These are phyloP conservation scores for Chytriomyces sp. DNA, from an alignment of 192 early-diverging fungal genomes.

Conservation along the genomic window DNA sequence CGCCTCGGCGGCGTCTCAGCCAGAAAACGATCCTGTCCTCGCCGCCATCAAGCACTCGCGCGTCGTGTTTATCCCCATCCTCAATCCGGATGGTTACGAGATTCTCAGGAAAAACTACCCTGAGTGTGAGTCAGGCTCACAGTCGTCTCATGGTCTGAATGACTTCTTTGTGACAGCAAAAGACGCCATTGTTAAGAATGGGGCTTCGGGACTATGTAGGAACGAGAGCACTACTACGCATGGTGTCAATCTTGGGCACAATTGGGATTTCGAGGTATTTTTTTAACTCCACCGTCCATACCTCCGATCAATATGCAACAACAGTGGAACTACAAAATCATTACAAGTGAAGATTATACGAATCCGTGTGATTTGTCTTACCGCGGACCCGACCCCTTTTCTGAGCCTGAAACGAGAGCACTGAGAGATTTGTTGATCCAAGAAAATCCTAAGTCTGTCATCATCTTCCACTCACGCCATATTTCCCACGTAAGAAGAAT, in stretches of 20 bases:
- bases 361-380: constrained; percentile 25
- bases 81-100: constrained; percentile 37
- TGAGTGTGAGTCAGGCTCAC: background rate
- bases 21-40: background rate
- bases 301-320: background rate
- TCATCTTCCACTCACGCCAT: constrained; percentile 29
- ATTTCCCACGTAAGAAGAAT: too few species aligned
- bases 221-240: background rate
- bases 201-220: constrained; percentile 3
- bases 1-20: background rate
- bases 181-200: constrained; percentile 28
- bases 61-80: constrained; percentile 27
- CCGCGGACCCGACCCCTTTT: constrained; percentile 29
- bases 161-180: background rate
- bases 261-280: constrained; percentile 34
- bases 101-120: constrained; percentile 13
- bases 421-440: constrained; percentile 19
- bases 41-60: background rate
- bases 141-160: background rate
- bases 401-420: constrained; percentile 31
- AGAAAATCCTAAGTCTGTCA: constrained; percentile 11
- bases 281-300: background rate
- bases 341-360: constrained; percentile 20
- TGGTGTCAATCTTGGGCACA: constrained; percentile 35
- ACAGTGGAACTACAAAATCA: constrained; percentile 26